Evolutionary conservation across 768 basidiomycete genomes (phyloP).

Genomic region (Basidioascus undulatus): DNA sequence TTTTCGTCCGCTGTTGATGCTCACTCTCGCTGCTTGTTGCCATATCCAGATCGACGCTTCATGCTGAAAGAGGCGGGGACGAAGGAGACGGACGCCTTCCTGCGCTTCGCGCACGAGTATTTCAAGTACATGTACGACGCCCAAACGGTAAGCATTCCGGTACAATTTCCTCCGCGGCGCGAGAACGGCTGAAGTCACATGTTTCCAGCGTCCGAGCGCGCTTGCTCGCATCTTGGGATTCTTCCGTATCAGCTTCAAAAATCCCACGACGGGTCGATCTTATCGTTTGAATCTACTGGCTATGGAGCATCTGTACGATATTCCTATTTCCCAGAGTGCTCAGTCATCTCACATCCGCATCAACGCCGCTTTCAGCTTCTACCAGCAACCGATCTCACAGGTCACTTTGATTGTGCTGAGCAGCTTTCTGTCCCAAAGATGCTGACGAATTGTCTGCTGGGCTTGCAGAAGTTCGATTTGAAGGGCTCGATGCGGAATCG

Average conservation of each 20-base stretch:
- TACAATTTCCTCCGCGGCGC: background rate
- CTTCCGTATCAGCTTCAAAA: constrained; percentile 76
- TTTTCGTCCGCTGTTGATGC: background rate
- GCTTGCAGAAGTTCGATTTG: constrained; percentile 69
- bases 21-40: background rate
- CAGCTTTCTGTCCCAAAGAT: too few species aligned
- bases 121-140: constrained; percentile 97
- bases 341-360: too few species aligned
- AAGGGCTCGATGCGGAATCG: constrained; percentile 91
- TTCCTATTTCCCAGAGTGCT: too few species aligned
- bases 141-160: constrained; percentile 35
- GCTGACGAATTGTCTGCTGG: background rate
- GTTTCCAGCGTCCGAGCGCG: constrained; percentile 56
- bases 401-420: constrained; percentile 19
- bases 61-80: constrained; percentile 89
- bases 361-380: too few species aligned
- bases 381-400: constrained; percentile 71
- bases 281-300: too few species aligned
- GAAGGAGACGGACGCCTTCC: constrained; percentile 79
- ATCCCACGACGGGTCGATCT: constrained; percentile 50
- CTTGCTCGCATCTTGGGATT: constrained; percentile 93
- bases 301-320: too few species aligned
- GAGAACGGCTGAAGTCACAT: constrained; percentile 7
- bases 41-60: constrained; percentile 65
- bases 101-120: constrained; percentile 88